A percentile compares a stretch with the other conserved stretches of the same genome.
phyloP scores from a whole-genome alignment of 73 alveolate genomes.

The Blepharisma stoltei region DNA sequence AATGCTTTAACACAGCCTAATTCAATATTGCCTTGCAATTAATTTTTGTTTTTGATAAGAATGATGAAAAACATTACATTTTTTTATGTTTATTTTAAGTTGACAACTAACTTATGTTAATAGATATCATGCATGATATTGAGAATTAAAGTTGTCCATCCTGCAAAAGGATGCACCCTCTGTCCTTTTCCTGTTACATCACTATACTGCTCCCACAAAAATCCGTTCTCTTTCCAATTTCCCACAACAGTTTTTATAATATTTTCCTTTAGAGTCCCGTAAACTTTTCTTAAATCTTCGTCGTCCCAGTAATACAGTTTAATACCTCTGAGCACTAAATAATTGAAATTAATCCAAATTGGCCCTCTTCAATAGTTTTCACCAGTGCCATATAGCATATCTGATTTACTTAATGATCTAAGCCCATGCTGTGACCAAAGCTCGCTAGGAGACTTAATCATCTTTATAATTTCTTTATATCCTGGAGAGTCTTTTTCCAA shows the following conservation, averaged over 20 bases:
- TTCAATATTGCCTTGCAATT: too few species aligned
- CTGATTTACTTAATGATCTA: conserved; percentile 76
- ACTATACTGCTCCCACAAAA: conserved; percentile 80
- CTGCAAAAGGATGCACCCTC: conserved; percentile 85
- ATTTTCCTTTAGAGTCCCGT: conserved; percentile 65
- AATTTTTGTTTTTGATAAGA: too few species aligned
- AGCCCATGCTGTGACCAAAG: conserved; percentile 85
- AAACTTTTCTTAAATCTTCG: conserved; percentile 48
- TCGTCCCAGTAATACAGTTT: conserved; percentile 63
- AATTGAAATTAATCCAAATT: conserved; percentile 88
- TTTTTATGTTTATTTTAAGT: too few species aligned
- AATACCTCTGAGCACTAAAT: conserved; percentile 81
- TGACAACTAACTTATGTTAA: conserved; percentile 10
- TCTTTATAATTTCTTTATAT: conserved; percentile 22
- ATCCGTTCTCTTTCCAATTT: conserved; percentile 66
- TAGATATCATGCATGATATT: conserved; percentile 72
- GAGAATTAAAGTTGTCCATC: conserved; percentile 88
- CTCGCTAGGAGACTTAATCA: conserved; percentile 41
- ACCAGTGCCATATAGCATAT: conserved; percentile 72
- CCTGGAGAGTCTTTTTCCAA: conserved; percentile 37
- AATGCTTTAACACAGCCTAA: too few species aligned
- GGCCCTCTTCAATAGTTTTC: conserved; percentile 97
- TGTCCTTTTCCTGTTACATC: conserved; percentile 75
- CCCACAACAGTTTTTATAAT: conserved; percentile 69
- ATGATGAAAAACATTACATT: too few species aligned